phyloP scores from a whole-genome alignment of 805 yeast species.

The Candida dajiaensis region DNA sequence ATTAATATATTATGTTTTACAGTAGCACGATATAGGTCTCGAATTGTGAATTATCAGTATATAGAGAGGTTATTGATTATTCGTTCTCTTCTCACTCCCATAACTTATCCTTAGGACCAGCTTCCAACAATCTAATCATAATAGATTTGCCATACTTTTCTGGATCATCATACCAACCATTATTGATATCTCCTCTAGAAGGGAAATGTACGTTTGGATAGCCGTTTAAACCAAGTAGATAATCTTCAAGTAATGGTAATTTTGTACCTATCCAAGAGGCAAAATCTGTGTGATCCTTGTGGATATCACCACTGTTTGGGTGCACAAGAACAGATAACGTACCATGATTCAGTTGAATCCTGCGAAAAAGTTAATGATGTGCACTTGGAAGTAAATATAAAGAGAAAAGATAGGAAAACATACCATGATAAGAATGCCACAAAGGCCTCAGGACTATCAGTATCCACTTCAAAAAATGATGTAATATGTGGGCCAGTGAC shows the following conservation, averaged over 20 bases:
- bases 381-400: no score
- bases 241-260: constrained; percentile 16
- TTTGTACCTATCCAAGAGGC: constrained; percentile 50
- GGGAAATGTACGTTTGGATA: constrained; percentile 12
- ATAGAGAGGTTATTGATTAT: no score
- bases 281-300: constrained; percentile 40
- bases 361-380: background rate
- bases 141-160: constrained; percentile 5
- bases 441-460: constrained; percentile 36
- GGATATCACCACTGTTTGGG: constrained; percentile 36
- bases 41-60: no score
- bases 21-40: no score
- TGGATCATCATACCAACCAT: constrained; percentile 10
- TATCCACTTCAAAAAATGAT: constrained; percentile 48
- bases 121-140: constrained; percentile 10
- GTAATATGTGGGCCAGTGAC: constrained; percentile 39
- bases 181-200: constrained; percentile 4
- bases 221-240: constrained; percentile 1
- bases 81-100: no score
- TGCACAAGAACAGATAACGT: constrained; percentile 45
- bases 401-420: background rate
- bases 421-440: constrained; percentile 36
- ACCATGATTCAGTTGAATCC: constrained; percentile 44
- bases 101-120: constrained; percentile 4
- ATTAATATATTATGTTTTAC: no score